Evolutionary conservation across 1,284 basidiomycete genomes (phyloP).

Genomic region (Xerocomus minutiporus): DNA sequence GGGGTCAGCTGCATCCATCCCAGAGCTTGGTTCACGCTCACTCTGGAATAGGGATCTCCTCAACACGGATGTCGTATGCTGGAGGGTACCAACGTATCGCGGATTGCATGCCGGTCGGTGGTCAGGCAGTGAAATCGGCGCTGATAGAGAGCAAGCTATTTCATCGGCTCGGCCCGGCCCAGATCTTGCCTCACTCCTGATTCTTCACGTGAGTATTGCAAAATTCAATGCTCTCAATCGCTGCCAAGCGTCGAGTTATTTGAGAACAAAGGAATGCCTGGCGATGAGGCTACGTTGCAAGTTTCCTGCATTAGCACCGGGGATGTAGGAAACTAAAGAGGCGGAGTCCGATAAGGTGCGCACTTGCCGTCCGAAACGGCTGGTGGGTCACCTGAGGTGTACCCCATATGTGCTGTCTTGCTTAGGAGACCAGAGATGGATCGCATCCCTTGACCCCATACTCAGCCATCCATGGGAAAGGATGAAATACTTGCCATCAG

Average conservation of each 20-base stretch:
- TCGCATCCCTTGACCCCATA: background rate
- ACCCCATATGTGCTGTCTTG: background rate
- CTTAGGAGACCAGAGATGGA: background rate
- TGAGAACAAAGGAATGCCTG: background rate
- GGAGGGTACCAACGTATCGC: conserved; percentile 63
- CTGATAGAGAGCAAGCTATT: too few relatives aligned
- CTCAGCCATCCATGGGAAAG: background rate
- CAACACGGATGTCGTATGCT: conserved; percentile 64
- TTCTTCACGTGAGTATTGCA: background rate
- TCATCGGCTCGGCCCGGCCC: too few relatives aligned
- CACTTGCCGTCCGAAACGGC: background rate
- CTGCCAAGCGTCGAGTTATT: background rate
- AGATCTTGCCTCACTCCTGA: too few relatives aligned
- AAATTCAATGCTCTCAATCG: background rate
- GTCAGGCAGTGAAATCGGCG: background rate
- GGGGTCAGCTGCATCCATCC: background rate
- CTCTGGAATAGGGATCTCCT: conserved; percentile 54
- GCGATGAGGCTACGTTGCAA: background rate
- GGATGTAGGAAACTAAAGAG: background rate
- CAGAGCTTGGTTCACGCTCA: conserved; percentile 26
- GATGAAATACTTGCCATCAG: background rate
- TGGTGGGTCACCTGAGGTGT: background rate
- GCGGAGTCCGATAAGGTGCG: too few relatives aligned
- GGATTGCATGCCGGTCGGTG: conserved; percentile 16
- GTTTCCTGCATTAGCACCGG: background rate